Conservation (phyloP, 306 rosid species). For the Gynostemma pentaphyllum region DNA sequence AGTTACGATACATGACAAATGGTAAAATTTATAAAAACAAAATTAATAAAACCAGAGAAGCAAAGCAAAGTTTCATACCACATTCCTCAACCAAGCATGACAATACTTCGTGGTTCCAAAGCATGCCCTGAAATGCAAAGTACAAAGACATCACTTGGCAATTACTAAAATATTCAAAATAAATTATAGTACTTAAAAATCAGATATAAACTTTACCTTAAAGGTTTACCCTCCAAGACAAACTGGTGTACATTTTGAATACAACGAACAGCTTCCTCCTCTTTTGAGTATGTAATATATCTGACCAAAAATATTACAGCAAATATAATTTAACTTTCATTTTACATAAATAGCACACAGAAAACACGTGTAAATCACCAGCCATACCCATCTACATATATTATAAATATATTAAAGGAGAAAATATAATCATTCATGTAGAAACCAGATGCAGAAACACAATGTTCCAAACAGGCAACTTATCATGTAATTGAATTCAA, state of each 20-base stretch:
- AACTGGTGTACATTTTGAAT: slow-evolving; percentile 99
- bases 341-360: not conserved
- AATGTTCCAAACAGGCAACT: not conserved
- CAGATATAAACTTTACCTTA: slow-evolving; percentile 38
- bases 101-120: slow-evolving; percentile 99
- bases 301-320: slow-evolving; percentile 25
- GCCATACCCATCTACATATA: too few relatives aligned
- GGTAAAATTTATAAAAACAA: slow-evolving; percentile 11
- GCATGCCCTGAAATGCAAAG: slow-evolving; percentile 61
- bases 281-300: slow-evolving; percentile 93
- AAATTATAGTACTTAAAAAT: not conserved
- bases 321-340: not conserved
- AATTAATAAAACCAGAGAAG: slow-evolving; percentile 1
- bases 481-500: not conserved
- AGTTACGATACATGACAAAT: not conserved
- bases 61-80: slow-evolving; percentile 43
- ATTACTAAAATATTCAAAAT: not conserved
- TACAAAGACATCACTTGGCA: not conserved
- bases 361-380: not conserved
- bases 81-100: slow-evolving; percentile 96
- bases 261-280: slow-evolving; percentile 95
- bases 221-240: slow-evolving; percentile 81
- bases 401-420: not conserved
- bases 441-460: not conserved
- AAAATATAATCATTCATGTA: not conserved